Evolutionary conservation across 345 rosid species (phyloP).

Genomic region (Ailanthus altissimus): DNA sequence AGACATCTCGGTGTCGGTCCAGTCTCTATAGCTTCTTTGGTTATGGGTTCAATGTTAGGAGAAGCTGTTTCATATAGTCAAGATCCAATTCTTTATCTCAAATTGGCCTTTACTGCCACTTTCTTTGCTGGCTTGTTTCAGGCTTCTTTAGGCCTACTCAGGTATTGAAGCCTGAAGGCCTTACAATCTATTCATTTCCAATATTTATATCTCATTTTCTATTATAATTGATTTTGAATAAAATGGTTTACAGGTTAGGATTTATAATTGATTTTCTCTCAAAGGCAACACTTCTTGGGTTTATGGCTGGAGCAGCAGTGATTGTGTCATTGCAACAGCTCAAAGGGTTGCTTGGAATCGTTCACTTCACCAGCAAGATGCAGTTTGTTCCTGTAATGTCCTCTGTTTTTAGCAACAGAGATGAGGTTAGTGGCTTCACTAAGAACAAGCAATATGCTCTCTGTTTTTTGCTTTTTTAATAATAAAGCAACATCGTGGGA

Average conservation of each 20-base stretch:
- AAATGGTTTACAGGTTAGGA: constrained; percentile 69
- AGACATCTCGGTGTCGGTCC: constrained; percentile 94
- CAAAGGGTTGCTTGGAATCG: constrained; percentile 93
- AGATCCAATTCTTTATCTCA: constrained; percentile 69
- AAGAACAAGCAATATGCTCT: constrained; percentile 10
- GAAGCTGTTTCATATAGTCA: constrained; percentile 65
- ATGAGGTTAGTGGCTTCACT: constrained; percentile 54
- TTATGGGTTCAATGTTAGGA: constrained; percentile 94
- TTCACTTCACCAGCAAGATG: constrained; percentile 90
- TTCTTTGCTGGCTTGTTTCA: constrained; percentile 97
- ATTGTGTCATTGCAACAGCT: constrained; percentile 94
- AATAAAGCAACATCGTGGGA: not conserved
- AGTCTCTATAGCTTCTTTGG: constrained; percentile 92
- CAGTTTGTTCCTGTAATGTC: constrained; percentile 73
- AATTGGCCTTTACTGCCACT: constrained; percentile 92
- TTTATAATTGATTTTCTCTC: constrained; percentile 94
- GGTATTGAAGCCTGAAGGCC: constrained; percentile 38
- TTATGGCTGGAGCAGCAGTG: constrained; percentile 98
- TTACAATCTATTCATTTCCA: not conserved
- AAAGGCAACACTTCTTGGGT: constrained; percentile 91
- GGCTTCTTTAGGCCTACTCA: constrained; percentile 81
- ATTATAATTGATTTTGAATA: constrained; percentile 6
- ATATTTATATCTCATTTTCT: not conserved
- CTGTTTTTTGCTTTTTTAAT: not conserved
- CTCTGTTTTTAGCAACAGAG: constrained; percentile 54